Conservation (phyloP, 2,329 filamentous ascomycete species). For the Penicillium vulpinum region DNA sequence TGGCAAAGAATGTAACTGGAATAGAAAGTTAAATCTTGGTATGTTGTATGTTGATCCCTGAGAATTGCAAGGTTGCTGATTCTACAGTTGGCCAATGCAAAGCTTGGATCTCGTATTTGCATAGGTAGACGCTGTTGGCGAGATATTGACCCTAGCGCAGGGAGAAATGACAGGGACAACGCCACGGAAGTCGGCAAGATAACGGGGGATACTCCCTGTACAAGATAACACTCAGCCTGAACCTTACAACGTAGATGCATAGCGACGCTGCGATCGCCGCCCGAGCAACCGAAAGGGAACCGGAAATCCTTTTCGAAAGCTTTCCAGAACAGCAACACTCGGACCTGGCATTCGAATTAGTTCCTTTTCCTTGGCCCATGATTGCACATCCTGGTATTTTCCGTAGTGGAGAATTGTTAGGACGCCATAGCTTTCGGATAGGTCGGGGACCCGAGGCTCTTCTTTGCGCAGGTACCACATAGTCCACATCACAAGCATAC, state of each 20-base stretch:
- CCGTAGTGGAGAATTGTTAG: slow-evolving; percentile 5
- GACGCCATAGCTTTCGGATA: slow-evolving; percentile 1
- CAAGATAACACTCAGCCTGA: neutral
- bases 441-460: slow-evolving; percentile 3
- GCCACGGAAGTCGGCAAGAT: neutral
- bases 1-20: slow-evolving; percentile 1
- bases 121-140: slow-evolving; percentile 15
- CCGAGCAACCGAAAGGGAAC: neutral
- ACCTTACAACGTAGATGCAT: neutral
- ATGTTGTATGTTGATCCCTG: slow-evolving; percentile 5
- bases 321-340: neutral
- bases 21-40: slow-evolving; percentile 3
- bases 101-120: slow-evolving; percentile 9
- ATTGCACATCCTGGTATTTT: slow-evolving; percentile 5
- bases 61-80: neutral
- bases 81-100: slow-evolving; percentile 10
- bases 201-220: neutral
- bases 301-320: slow-evolving; percentile 2
- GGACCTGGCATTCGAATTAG: neutral
- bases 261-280: slow-evolving; percentile 1
- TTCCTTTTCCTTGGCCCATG: neutral
- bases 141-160: neutral
- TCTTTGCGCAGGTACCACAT: neutral
- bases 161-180: neutral
- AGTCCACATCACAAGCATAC: slow-evolving; percentile 2